Percentiles rank a stretch among this genome's conserved stretches.
These are phyloP conservation scores for Phytophthora lateralis DNA, from an alignment of 352 stramenopile species.

Conservation along the genomic window DNA sequence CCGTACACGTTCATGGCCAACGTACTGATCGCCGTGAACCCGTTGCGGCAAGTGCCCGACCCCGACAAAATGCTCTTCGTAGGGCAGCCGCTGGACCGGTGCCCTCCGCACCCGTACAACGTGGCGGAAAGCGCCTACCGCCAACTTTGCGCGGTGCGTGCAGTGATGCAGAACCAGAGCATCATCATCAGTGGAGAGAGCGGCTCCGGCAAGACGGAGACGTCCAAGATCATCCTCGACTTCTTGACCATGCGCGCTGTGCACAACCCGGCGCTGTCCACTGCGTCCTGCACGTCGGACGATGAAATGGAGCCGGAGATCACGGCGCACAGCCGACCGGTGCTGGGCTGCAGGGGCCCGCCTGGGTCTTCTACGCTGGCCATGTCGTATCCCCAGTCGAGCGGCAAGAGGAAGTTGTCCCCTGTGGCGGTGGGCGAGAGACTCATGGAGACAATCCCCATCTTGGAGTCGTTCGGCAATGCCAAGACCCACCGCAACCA, in stretches of 20 bases:
- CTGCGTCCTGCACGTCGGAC: slow-evolving; percentile 52
- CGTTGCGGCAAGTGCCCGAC: slow-evolving; percentile 72
- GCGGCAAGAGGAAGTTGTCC: slow-evolving; percentile 58
- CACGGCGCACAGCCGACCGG: slow-evolving; percentile 35
- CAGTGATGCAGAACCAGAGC: slow-evolving; percentile 92
- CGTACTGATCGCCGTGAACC: slow-evolving; percentile 87
- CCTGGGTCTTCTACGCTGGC: slow-evolving; percentile 56
- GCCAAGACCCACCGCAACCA: slow-evolving; percentile 91
- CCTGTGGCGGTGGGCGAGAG: slow-evolving; percentile 72
- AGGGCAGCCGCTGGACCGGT: slow-evolving; percentile 67
- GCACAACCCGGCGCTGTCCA: slow-evolving; percentile 50
- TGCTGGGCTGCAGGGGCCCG: slow-evolving; percentile 38
- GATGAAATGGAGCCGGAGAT: slow-evolving; percentile 77
- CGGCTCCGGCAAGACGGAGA: slow-evolving; percentile 95
- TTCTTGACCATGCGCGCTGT: slow-evolving; percentile 81
- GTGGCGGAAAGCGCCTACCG: slow-evolving; percentile 87
- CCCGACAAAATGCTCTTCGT: slow-evolving; percentile 77
- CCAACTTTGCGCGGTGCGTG: slow-evolving; percentile 78
- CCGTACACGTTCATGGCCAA: slow-evolving; percentile 91
- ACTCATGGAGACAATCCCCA: slow-evolving; percentile 91
- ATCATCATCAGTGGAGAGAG: slow-evolving; percentile 96
- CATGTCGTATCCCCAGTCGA: slow-evolving; percentile 78
- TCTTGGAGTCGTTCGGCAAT: slow-evolving; percentile 91
- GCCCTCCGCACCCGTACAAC: slow-evolving; percentile 83
- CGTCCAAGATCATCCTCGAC: slow-evolving; percentile 93